Evolutionary conservation across 1,284 basidiomycete species (phyloP), one percentile per base, ranked within the genome.

Genomic region (Moesziomyces antarcticus): DNA sequence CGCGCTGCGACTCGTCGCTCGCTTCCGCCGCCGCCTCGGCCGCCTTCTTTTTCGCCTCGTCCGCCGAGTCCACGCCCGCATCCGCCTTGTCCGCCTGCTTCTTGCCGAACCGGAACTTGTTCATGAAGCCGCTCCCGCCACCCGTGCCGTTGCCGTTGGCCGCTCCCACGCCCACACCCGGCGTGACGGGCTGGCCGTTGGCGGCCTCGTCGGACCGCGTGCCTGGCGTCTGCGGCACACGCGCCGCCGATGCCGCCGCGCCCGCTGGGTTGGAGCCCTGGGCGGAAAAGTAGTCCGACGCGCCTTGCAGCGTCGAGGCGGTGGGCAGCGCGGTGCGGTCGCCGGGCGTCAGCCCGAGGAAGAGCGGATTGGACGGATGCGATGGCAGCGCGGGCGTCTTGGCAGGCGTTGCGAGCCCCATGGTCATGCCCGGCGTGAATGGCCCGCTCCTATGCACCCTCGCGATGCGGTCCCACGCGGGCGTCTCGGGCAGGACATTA

Each of bases 361-460:
- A 48, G 11, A 69, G 52, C 41, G 63, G 35, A 5, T 55, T 62
- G 13, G 59, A 62, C 13, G 59, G 50, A 10, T 53, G 47, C 37
- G 75, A 62, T 16, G 66, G 46, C 30, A 80, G 40, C 5, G 78
- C 78, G 14, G 78, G 70, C 46, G 74, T 77, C 47, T 73, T 74
- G 40, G 78, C 64, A 0, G 66, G 66, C 22, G 73, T 67, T n/a
- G 78, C 78, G 1, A 80, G 40, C 3, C 62, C 71, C 60, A 80
- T 76, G 16, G 76, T 77, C 69, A 74, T 77, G 1, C 78, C 78
- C 30, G 78, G 73, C 25, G 74, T 76, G 33, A 66, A 89, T 2
- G 87, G 62, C 2, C 71, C 58, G 13, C 24, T 60, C 35, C 66
- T 61, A 22, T 55, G 55, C 3, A 55, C 66, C 6, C 66, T 51